Evolutionary conservation across 2,329 filamentous ascomycete species (phyloP).

Genomic region (Cercospora citrullina): DNA sequence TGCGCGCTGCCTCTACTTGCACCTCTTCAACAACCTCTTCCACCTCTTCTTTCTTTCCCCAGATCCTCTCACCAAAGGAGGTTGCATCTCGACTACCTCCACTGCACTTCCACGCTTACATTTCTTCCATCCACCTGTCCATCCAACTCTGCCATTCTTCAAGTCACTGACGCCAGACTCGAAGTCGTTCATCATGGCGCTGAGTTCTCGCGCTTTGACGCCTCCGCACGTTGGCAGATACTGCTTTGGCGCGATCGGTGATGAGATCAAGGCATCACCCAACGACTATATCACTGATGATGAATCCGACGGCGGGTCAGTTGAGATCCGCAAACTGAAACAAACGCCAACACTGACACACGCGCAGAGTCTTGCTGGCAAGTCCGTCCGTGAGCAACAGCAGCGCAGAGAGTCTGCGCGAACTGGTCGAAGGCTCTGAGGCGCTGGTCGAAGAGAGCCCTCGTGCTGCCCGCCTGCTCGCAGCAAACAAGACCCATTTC

Average conservation of each 20-base stretch:
- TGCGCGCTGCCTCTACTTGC: neutral
- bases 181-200: neutral
- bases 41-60: neutral
- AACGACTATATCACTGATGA: neutral
- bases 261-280: slow-evolving; percentile 1
- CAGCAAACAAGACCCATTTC: neutral
- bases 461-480: slow-evolving; percentile 1
- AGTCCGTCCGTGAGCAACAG: neutral
- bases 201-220: neutral
- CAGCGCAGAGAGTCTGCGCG: neutral
- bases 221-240: neutral
- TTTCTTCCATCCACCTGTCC: neutral
- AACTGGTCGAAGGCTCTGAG: slow-evolving; percentile 11
- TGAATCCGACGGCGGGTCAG: slow-evolving; percentile 8
- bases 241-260: slow-evolving; percentile 14
- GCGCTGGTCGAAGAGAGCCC: slow-evolving; percentile 8
- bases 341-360: neutral
- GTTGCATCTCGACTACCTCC: neutral
- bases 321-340: neutral
- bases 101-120: neutral
- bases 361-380: slow-evolving; percentile 1
- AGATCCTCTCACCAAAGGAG: neutral
- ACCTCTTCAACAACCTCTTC: neutral
- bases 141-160: neutral
- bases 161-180: neutral